These are phyloP conservation scores for Aspergillus steynii DNA, from an alignment of 495 filamentous ascomycete species.

Conservation along the genomic window DNA sequence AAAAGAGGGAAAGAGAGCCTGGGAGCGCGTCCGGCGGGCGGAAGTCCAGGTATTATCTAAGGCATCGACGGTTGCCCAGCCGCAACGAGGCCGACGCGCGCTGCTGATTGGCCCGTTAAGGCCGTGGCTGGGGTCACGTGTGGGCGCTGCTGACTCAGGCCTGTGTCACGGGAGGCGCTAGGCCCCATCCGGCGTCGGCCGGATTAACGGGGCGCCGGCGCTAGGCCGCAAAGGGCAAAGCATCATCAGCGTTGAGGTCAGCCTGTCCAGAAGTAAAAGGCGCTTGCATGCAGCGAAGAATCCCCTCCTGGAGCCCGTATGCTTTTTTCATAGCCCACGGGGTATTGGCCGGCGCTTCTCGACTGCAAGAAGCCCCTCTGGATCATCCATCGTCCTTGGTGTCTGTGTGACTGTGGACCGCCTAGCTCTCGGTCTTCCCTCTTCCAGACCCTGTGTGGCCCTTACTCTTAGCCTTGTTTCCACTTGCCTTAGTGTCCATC, in stretches of 20 bases:
- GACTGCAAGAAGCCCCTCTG: not conserved
- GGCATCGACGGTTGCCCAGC: slow-evolving; percentile 13
- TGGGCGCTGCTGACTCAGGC: not conserved
- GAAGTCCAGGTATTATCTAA: not conserved
- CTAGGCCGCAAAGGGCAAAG: slow-evolving; percentile 33
- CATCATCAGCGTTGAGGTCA: slow-evolving; percentile 29
- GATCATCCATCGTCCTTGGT: slow-evolving; percentile 11
- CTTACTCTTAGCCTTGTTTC: slow-evolving; percentile 7
- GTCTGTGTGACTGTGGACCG: not conserved
- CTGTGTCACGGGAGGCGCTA: not conserved
- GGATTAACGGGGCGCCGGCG: not conserved
- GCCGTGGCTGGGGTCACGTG: slow-evolving; percentile 30
- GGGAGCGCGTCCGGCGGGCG: slow-evolving; percentile 15
- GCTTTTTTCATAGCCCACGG: not conserved
- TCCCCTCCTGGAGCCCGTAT: not conserved
- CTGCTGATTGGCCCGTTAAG: slow-evolving; percentile 7
- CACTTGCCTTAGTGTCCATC: slow-evolving; percentile 4
- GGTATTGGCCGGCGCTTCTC: not conserved
- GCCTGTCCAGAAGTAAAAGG: not conserved
- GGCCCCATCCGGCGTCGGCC: slow-evolving; percentile 14
- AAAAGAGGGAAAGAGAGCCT: slow-evolving; percentile 13
- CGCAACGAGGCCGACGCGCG: slow-evolving; percentile 5
- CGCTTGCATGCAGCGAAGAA: not conserved
- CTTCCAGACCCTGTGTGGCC: slow-evolving; percentile 7
- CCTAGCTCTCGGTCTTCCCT: not conserved